These are phyloP conservation scores for Exidia glandulosa DNA, from an alignment of 768 basidiomycete genomes.

Conservation along the genomic window DNA sequence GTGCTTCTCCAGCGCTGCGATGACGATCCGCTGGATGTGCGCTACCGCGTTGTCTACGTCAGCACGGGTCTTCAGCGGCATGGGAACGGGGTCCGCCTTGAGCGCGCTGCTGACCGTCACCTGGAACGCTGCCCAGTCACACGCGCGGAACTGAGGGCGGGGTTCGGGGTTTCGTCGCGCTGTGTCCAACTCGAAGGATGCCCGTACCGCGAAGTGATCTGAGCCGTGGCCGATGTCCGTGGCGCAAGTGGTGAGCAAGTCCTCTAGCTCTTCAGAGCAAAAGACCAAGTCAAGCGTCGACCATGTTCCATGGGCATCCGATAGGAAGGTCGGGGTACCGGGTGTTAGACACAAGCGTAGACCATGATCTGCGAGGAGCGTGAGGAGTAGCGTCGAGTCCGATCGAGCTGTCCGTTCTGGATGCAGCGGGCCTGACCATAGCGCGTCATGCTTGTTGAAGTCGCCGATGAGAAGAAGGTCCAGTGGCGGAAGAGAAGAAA, in stretches of 20 bases:
- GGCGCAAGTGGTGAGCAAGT: neutral
- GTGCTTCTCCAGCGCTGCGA: no score
- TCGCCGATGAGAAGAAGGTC: no score
- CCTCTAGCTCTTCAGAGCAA: neutral
- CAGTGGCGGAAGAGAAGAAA: no score
- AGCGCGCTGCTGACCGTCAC: neutral
- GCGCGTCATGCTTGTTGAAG: conserved; percentile 1
- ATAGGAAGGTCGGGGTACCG: neutral
- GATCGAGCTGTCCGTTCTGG: neutral
- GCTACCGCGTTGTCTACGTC: no score
- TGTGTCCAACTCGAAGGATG: neutral
- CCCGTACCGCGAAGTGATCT: neutral
- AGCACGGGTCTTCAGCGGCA: no score
- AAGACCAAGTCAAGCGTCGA: neutral
- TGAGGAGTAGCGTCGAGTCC: neutral
- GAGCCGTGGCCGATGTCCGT: neutral
- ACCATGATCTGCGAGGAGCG: neutral
- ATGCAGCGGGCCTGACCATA: neutral
- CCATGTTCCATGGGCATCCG: neutral
- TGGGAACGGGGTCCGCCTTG: no score
- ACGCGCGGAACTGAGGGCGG: neutral
- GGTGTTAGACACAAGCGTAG: neutral
- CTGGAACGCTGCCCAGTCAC: neutral
- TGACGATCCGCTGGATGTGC: no score
- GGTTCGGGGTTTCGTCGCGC: neutral